Evolutionary conservation across 257 asterid species (phyloP).

Genomic region (Rehmannia glutinosa): DNA sequence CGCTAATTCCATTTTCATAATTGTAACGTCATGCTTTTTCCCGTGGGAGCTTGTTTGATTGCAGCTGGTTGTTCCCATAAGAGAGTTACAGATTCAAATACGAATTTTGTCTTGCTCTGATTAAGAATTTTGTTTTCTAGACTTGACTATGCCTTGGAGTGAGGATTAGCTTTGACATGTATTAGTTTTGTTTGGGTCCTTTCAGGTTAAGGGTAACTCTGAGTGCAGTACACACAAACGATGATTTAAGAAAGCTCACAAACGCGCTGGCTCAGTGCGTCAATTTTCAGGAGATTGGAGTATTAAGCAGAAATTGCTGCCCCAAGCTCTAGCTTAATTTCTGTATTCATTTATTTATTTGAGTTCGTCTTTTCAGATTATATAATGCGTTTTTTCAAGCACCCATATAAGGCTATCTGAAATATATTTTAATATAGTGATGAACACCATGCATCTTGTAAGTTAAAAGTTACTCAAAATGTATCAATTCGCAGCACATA

Average conservation of each 20-base stretch:
- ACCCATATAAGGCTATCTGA: not conserved
- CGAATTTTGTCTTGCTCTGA: too few relatives aligned
- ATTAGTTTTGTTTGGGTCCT: not conserved
- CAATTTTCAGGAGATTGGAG: slow-evolving; percentile 42
- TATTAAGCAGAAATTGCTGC: slow-evolving; percentile 26
- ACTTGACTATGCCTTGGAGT: too few relatives aligned
- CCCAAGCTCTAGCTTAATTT: slow-evolving; percentile 47
- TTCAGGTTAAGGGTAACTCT: slow-evolving; percentile 78
- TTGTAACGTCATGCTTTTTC: too few relatives aligned
- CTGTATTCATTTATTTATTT: not conserved
- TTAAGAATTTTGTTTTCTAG: too few relatives aligned
- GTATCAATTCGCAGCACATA: too few relatives aligned
- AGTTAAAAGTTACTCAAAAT: not conserved
- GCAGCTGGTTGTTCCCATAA: too few relatives aligned
- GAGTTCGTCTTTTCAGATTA: not conserved
- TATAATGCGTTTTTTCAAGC: not conserved
- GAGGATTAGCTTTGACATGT: too few relatives aligned
- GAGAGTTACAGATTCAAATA: too few relatives aligned
- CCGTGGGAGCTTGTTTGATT: too few relatives aligned
- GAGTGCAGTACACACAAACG: slow-evolving; percentile 81
- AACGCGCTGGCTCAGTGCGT: slow-evolving; percentile 64
- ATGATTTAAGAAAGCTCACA: slow-evolving; percentile 70
- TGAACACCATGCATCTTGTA: too few relatives aligned
- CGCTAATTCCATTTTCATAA: not conserved
- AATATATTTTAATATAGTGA: too few relatives aligned